These are phyloP conservation scores for Dothideomycetidae sp. DNA, from an alignment of 2,329 filamentous ascomycete genomes.

Conservation along the genomic window DNA sequence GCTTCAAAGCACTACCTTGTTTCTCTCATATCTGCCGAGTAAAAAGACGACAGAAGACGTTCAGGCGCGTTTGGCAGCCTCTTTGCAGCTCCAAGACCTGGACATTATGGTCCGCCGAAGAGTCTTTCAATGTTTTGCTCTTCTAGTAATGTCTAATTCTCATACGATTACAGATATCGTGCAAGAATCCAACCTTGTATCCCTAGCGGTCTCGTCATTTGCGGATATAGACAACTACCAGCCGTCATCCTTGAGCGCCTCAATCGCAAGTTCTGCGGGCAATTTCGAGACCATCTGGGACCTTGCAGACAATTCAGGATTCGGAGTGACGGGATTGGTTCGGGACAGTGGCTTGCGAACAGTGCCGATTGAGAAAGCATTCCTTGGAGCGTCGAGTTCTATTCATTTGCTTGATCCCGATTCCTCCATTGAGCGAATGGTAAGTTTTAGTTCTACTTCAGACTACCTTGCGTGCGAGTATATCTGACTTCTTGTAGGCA, in stretches of 20 bases:
- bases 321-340: conserved; percentile 78
- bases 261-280: conserved; percentile 79
- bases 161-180: conserved; percentile 72
- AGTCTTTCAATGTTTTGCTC: conserved; percentile 88
- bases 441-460: no score
- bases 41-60: conserved; percentile 82
- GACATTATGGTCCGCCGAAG: conserved; percentile 86
- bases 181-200: conserved; percentile 80
- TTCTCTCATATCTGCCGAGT: conserved; percentile 67
- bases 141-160: conserved; percentile 77
- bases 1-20: conserved; percentile 86
- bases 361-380: conserved; percentile 45
- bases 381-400: conserved; percentile 17
- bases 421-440: conserved; percentile 45
- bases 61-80: conserved; percentile 66
- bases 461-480: neutral
- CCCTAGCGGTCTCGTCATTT: conserved; percentile 78
- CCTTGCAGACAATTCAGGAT: conserved; percentile 83
- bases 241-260: conserved; percentile 70
- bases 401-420: conserved; percentile 42
- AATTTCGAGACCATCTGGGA: conserved; percentile 94
- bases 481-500: conserved; percentile 21
- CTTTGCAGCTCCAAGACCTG: conserved; percentile 76
- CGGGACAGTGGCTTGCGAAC: conserved; percentile 59
- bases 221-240: conserved; percentile 83